These are phyloP conservation scores for Magnaporthiopsis incrustans DNA, from an alignment of 2,329 filamentous ascomycete species.

Conservation along the genomic window DNA sequence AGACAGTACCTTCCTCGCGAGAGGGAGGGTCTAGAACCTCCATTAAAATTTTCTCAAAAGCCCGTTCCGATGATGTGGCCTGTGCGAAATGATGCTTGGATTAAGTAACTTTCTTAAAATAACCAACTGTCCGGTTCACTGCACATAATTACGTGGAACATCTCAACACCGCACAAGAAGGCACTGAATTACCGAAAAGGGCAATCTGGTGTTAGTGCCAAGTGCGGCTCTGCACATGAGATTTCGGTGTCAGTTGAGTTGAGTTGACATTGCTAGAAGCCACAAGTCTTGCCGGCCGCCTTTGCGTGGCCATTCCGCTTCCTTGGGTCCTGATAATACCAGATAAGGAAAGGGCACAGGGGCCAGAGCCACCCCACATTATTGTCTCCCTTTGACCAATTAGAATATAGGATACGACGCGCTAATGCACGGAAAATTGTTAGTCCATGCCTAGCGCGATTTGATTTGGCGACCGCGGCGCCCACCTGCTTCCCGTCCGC, in stretches of 20 bases:
- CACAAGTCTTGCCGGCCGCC: no score
- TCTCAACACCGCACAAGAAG: not conserved
- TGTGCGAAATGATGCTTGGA: no score
- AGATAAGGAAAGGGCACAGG: not conserved
- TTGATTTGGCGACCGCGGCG: constrained; percentile 25
- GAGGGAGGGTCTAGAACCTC: no score
- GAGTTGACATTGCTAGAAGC: not conserved
- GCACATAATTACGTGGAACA: no score
- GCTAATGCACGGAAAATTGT: constrained; percentile 15
- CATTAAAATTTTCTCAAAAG: not conserved
- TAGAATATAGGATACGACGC: not conserved
- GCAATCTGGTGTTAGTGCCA: not conserved
- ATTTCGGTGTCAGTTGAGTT: not conserved
- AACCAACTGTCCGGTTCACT: no score
- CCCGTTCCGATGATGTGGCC: not conserved
- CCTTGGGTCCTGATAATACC: not conserved
- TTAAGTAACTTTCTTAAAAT: no score
- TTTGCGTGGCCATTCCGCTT: not conserved
- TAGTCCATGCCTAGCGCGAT: constrained; percentile 23
- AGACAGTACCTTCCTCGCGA: not conserved
- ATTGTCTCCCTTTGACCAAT: not conserved
- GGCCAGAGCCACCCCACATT: not conserved
- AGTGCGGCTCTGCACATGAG: not conserved
- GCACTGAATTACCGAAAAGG: not conserved
- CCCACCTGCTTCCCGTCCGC: constrained; percentile 20